These are phyloP conservation scores for Tinospora cordifolia DNA, from an alignment of 164 flowering plant genomes.

Conservation along the genomic window DNA sequence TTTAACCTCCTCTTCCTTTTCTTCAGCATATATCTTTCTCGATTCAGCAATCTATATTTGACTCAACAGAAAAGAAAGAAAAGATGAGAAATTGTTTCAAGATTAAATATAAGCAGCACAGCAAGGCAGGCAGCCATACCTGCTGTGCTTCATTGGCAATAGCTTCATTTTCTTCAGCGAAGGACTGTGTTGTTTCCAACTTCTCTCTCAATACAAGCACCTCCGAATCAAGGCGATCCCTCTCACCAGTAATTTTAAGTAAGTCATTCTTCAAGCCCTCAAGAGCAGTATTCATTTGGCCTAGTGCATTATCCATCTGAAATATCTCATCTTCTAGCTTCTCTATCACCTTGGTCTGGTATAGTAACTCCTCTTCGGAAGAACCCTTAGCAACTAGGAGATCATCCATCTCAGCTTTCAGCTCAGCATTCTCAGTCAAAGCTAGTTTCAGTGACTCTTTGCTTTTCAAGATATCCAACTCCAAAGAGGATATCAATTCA, in stretches of 20 bases:
- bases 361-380: constrained; percentile 46
- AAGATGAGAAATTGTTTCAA: not conserved
- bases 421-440: constrained; percentile 36
- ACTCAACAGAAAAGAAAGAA: constrained; percentile 9
- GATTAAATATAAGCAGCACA: not conserved
- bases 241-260: constrained; percentile 39
- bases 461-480: constrained; percentile 36
- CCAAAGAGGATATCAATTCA: constrained; percentile 36
- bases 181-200: constrained; percentile 43
- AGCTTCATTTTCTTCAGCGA: constrained; percentile 70
- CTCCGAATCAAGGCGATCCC: constrained; percentile 44
- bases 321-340: constrained; percentile 51
- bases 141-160: constrained; percentile 64
- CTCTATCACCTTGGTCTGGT: constrained; percentile 34
- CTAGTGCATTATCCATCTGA: constrained; percentile 42
- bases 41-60: constrained; percentile 56
- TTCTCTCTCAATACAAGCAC: constrained; percentile 45
- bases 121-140: constrained; percentile 33
- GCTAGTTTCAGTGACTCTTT: constrained; percentile 27
- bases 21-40: constrained; percentile 55
- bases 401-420: constrained; percentile 38
- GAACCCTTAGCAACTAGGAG: constrained; percentile 31
- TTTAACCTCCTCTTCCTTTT: constrained; percentile 81
- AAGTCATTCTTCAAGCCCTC: constrained; percentile 43
- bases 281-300: constrained; percentile 33